A percentile compares a stretch with the other conserved stretches of the same genome.
These are phyloP conservation scores for Septoria linicola DNA, from an alignment of 2,329 filamentous ascomycete genomes.

Conservation along the genomic window DNA sequence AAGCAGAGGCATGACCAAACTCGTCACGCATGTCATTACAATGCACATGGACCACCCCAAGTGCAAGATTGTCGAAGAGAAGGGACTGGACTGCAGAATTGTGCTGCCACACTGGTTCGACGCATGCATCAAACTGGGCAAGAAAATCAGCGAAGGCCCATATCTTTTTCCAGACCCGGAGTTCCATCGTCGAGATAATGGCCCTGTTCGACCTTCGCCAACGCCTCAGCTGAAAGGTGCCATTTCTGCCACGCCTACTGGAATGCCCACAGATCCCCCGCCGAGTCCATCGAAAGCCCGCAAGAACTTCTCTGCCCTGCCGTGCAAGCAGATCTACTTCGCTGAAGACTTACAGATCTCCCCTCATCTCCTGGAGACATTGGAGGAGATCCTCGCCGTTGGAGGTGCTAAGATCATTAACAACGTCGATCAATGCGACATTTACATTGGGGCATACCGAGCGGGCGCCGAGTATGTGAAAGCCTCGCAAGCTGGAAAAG, in stretches of 20 bases:
- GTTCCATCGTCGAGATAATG: constrained; percentile 56
- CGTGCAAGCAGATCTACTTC: constrained; percentile 73
- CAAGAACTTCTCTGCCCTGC: constrained; percentile 68
- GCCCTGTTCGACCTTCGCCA: constrained; percentile 21
- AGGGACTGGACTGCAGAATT: constrained; percentile 71
- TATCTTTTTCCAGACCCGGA: constrained; percentile 85
- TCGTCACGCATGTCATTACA: constrained; percentile 87
- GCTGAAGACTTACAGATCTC: constrained; percentile 71
- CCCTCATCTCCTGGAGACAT: constrained; percentile 62
- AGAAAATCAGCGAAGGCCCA: constrained; percentile 82
- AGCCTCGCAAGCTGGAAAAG: constrained; percentile 73
- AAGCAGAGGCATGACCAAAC: constrained; percentile 65
- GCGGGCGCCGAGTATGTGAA: constrained; percentile 74
- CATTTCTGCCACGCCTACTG: constrained; percentile 49
- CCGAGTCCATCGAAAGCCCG: constrained; percentile 46
- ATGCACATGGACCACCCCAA: constrained; percentile 73
- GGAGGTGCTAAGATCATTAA: constrained; percentile 70
- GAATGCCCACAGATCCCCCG: constrained; percentile 44
- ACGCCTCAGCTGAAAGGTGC: constrained; percentile 63
- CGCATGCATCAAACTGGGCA: constrained; percentile 89
- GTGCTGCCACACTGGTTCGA: constrained; percentile 98
- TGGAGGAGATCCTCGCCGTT: constrained; percentile 67
- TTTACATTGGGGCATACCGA: constrained; percentile 83
- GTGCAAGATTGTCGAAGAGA: constrained; percentile 62
- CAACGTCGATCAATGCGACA: constrained; percentile 68